Percentiles rank a stretch among this genome's conserved stretches.
Evolutionary conservation across 192 early-diverging fungal genomes (phyloP).

Genomic region (Coemansia sp.): DNA sequence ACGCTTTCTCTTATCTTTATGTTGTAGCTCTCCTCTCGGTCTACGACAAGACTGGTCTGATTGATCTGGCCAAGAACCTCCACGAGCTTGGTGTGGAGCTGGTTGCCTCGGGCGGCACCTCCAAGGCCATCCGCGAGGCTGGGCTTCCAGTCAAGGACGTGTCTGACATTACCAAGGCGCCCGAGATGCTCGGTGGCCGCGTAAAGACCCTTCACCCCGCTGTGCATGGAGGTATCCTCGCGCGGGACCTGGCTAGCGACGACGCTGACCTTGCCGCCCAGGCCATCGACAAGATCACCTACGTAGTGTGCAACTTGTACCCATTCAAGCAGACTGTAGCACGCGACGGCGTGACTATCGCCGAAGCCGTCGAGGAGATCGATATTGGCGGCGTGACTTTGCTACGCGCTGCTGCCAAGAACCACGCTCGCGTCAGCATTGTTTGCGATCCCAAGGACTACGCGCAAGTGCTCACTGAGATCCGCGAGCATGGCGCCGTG

Average conservation of each 20-base stretch:
- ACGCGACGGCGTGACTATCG: slow-evolving; percentile 84
- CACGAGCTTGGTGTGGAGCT: slow-evolving; percentile 75
- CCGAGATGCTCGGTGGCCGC: slow-evolving; percentile 98
- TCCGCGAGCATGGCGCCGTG: slow-evolving; percentile 66
- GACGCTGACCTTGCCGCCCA: slow-evolving; percentile 84
- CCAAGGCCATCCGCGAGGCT: slow-evolving; percentile 85
- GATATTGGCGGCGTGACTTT: slow-evolving; percentile 99
- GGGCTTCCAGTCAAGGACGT: slow-evolving; percentile 93
- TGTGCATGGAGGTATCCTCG: slow-evolving; percentile 97
- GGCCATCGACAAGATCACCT: slow-evolving; percentile 90
- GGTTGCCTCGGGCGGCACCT: slow-evolving; percentile 94
- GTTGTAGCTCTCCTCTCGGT: slow-evolving; percentile 83
- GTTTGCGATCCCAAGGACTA: slow-evolving; percentile 95
- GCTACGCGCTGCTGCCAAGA: slow-evolving; percentile 98
- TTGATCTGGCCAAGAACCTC: slow-evolving; percentile 86
- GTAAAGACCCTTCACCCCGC: slow-evolving; percentile 99
- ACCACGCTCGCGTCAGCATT: slow-evolving; percentile 93
- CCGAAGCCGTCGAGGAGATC: slow-evolving; percentile 96
- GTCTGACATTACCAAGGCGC: slow-evolving; percentile 95
- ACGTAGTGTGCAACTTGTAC: slow-evolving; percentile 98
- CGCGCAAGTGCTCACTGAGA: slow-evolving; percentile 72
- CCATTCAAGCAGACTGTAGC: slow-evolving; percentile 96
- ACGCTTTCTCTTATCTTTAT: neutral
- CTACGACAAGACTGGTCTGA: slow-evolving; percentile 95
- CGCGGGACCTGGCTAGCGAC: slow-evolving; percentile 83